Evolutionary conservation across 768 basidiomycete genomes (phyloP), one percentile per base, ranked within the genome.

Genomic region (Tricholoma terreum): DNA sequence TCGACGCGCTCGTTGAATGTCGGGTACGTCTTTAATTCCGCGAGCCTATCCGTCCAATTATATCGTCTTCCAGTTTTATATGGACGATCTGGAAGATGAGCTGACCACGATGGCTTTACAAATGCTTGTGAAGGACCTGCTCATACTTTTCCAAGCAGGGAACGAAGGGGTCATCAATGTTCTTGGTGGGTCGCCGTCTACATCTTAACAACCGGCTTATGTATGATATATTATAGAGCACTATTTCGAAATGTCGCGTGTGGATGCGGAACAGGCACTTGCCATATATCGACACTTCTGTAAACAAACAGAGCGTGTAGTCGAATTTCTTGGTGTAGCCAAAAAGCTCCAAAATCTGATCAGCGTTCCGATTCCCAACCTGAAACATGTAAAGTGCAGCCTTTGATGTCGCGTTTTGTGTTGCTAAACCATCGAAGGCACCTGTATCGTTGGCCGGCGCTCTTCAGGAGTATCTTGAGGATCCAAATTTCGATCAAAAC

Each of bases 241-340:
- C 73, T 99, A 97, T 73, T 98, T 98, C 66, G 95, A 97, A 69
- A 98, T 98, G 97, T 92, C 94, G 0, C 89, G 90, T 60, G 72
- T 86, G n/a, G 96, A 98, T 67, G 97, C 96, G 0, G 75, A 82
- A 35, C 85, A 90, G 31, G 91, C 96, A 2, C 82, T 98, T 22
- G 71, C 75, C 15, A 86, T 98, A 59, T 99, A 99, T 76, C 90
- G 93, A 54, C 84, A 89, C 58, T 99, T 99, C 73, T 98, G 95
- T 74, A 85, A 83, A 50, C 93, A 98, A 71, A 94, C 96, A 0
- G 94, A 98, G 65, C 79, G 78, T 35, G 95, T 98, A 4, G 92
- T 96, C 3, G 95, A 97, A 66, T 99, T 87, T 65, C 82, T 99
- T 14, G 87, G 86, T 11, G 87, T 97, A 12, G 96, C 96, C 15